A percentile compares a stretch with the other conserved stretches of the same genome.
Evolutionary conservation across 1,139 yeast genomes (phyloP).

Genomic region (Blastobotrys petasosporus): DNA sequence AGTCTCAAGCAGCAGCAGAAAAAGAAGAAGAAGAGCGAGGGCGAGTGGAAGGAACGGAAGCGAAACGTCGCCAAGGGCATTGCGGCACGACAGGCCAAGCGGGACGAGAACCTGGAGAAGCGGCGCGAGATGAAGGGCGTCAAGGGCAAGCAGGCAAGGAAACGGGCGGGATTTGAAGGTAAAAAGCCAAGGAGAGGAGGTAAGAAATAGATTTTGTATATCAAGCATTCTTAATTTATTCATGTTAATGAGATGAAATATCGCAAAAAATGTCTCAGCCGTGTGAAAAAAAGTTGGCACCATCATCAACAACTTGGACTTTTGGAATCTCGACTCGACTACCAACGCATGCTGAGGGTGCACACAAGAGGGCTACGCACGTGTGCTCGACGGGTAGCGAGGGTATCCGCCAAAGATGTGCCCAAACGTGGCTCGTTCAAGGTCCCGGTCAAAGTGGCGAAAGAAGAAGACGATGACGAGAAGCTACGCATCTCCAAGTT

Average conservation of each 20-base stretch:
- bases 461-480: not conserved
- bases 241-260: not conserved
- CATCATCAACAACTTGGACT: too few species aligned
- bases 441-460: not conserved
- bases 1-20: constrained; percentile 80
- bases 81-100: constrained; percentile 62
- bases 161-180: constrained; percentile 47
- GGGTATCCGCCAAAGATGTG: not conserved
- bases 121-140: constrained; percentile 70
- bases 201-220: constrained; percentile 4
- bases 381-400: too few species aligned
- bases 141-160: constrained; percentile 42
- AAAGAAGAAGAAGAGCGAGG: constrained; percentile 70
- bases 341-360: too few species aligned
- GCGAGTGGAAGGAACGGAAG: constrained; percentile 79
- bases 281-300: too few species aligned
- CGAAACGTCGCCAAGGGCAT: constrained; percentile 59
- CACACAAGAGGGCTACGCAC: too few species aligned
- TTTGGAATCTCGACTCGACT: too few species aligned
- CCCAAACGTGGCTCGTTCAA: constrained; percentile 6
- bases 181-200: constrained; percentile 23
- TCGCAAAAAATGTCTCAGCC: too few species aligned
- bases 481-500: not conserved
- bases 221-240: not conserved
- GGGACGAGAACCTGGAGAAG: constrained; percentile 82